These are phyloP conservation scores for Sedum album DNA, from an alignment of 164 flowering plant species.

Conservation along the genomic window DNA sequence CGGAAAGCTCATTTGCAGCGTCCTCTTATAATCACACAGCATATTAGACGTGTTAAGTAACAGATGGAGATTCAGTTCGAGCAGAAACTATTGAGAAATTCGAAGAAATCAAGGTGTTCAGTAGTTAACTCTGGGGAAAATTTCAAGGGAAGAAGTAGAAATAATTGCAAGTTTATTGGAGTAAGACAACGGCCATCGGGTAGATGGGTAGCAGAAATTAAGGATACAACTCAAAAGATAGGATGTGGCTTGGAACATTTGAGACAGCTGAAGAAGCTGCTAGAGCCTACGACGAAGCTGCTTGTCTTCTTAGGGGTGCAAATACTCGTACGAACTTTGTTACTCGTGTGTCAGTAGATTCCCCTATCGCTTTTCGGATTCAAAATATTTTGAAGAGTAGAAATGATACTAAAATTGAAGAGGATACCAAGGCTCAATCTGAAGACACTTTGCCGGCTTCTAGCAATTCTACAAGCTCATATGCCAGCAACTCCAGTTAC, in stretches of 20 bases:
- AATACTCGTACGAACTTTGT: slow-evolving; percentile 75
- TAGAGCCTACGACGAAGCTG: slow-evolving; percentile 83
- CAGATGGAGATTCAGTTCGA: slow-evolving; percentile 53
- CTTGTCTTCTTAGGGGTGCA: slow-evolving; percentile 77
- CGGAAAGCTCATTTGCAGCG: not conserved
- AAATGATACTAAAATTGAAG: slow-evolving; percentile 12
- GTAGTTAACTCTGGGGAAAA: too few species aligned
- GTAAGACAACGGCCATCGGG: slow-evolving; percentile 86
- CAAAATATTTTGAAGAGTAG: slow-evolving; percentile 49
- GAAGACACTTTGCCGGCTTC: not conserved
- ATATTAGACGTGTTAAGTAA: not conserved
- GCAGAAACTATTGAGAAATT: slow-evolving; percentile 15
- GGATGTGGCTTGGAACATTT: slow-evolving; percentile 89
- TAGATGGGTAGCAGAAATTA: slow-evolving; percentile 89
- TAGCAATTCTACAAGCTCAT: slow-evolving; percentile 10
- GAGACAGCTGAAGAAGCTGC: slow-evolving; percentile 88
- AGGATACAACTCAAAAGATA: slow-evolving; percentile 80
- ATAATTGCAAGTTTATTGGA: slow-evolving; percentile 53
- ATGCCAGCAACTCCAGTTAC: slow-evolving; percentile 9
- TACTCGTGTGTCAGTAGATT: slow-evolving; percentile 48
- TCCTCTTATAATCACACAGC: not conserved
- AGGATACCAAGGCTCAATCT: not conserved
- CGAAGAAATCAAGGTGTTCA: slow-evolving; percentile 18
- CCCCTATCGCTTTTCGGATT: slow-evolving; percentile 67
- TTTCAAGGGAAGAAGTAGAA: slow-evolving; percentile 33